phyloP scores from a whole-genome alignment of 2,329 filamentous ascomycete species.

The Alternaria rosae region DNA sequence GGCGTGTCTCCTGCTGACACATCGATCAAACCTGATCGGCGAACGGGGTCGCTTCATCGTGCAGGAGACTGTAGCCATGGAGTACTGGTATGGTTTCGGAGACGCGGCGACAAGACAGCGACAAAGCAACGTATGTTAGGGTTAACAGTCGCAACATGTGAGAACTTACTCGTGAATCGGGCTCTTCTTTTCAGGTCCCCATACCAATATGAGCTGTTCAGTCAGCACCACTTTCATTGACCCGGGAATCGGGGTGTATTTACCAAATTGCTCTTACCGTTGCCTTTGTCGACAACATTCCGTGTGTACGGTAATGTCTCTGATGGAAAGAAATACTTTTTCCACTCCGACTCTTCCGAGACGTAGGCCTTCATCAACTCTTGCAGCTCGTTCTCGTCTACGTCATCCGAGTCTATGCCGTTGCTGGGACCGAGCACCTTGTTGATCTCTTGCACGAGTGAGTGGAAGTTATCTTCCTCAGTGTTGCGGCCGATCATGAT shows the following conservation, averaged over 20 bases:
- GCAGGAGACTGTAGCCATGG: constrained; percentile 30
- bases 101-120: neutral
- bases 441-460: constrained; percentile 76
- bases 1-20: constrained; percentile 37
- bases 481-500: constrained; percentile 34
- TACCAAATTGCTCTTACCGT: constrained; percentile 80
- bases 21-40: constrained; percentile 37
- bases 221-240: constrained; percentile 9
- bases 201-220: constrained; percentile 80
- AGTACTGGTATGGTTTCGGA: neutral
- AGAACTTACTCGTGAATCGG: constrained; percentile 76
- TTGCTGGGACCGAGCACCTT: constrained; percentile 78
- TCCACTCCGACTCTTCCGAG: constrained; percentile 75
- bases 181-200: constrained; percentile 83
- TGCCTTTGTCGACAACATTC: constrained; percentile 89
- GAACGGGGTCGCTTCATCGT: constrained; percentile 39
- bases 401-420: constrained; percentile 80
- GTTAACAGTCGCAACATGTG: constrained; percentile 20
- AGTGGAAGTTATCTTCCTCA: constrained; percentile 62
- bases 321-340: constrained; percentile 77
- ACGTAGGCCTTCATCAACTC: constrained; percentile 77
- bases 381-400: constrained; percentile 76
- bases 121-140: constrained; percentile 11
- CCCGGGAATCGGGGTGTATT: constrained; percentile 39
- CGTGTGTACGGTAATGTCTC: constrained; percentile 76